Evolutionary conservation across 768 basidiomycete species (phyloP).

Genomic region (Fistulinella prunicolor): DNA sequence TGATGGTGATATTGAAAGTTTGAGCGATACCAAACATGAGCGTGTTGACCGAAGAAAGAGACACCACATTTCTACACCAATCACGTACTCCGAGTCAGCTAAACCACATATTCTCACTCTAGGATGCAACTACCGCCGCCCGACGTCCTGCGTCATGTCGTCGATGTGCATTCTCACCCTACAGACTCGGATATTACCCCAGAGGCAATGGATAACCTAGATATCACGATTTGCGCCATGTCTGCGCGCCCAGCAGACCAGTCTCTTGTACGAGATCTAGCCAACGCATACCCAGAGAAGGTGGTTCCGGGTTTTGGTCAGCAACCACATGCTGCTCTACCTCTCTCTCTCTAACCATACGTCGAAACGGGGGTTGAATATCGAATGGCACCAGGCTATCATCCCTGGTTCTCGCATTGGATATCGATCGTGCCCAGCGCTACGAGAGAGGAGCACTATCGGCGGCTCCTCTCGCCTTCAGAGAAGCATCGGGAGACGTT

Average conservation of each 20-base stretch:
- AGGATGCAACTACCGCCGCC: slow-evolving; percentile 26
- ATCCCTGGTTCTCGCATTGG: slow-evolving; percentile 90
- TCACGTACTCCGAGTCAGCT: no score
- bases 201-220: slow-evolving; percentile 51
- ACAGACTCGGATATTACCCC: slow-evolving; percentile 62
- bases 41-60: no score
- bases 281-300: slow-evolving; percentile 55
- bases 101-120: no score
- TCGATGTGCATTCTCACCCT: slow-evolving; percentile 92
- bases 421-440: slow-evolving; percentile 49
- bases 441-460: slow-evolving; percentile 75
- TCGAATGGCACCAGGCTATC: slow-evolving; percentile 59
- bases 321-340: slow-evolving; percentile 25
- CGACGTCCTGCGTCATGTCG: slow-evolving; percentile 60
- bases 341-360: slow-evolving; percentile 14
- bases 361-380: slow-evolving; percentile 10
- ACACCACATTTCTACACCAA: no score
- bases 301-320: slow-evolving; percentile 89
- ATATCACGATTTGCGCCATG: slow-evolving; percentile 83
- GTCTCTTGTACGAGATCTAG: slow-evolving; percentile 62
- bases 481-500: slow-evolving; percentile 43
- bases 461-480: slow-evolving; percentile 55
- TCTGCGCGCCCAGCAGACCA: slow-evolving; percentile 68
- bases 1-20: slow-evolving; percentile 4
- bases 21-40: slow-evolving; percentile 18